Evolutionary conservation across 495 filamentous ascomycete genomes (phyloP), one percentile per base, ranked within the genome.

Genomic region (Penicillium mononematosum): DNA sequence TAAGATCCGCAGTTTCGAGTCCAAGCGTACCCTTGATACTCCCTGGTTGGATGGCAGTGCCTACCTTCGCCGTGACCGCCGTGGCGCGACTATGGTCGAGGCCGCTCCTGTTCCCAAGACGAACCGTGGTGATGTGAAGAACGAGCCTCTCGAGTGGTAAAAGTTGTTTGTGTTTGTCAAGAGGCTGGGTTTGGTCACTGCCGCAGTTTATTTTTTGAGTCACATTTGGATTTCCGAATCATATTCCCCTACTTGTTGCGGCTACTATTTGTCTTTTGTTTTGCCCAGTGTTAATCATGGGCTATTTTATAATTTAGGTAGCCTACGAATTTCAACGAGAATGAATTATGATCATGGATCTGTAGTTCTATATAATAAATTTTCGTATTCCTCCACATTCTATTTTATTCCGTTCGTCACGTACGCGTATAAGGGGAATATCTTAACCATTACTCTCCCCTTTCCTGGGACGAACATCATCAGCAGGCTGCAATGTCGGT

Each of bases 91-190:
- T 42, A 87, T 85, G 63, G 83, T 88, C n/a, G 86, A 92, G 72
- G 89, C 94, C 19, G 88, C 81, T 22, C 85, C 89, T 17, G 88
- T 98, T 29, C 92, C 93, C 39, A 92, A 83, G 72, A 97, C 94
- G 57, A 97, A 98, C 75, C 78, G 90, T 16, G 94, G 94, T 1
- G 87, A 95, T 63, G 86, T 84, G 58, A 83, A 88, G 63, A 87
- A 82, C 60, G 92, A 98, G 74, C 92, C 94, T 34, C 76, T 96
- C 50, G 92, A 97, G 65, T 98, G 94, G 94, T 98, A 80, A 71
- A 54, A 63, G 46, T 68, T 61, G 38, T 54, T 49, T 48, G 41
- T 59, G 24, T 9, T 65, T 43, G 11, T 25, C 47, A 6, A 25
- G 32, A 52, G 57, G 60, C 58, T 58, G 47, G 47, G 29, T 55